Percentiles rank a stretch among this genome's conserved stretches.
Conservation (phyloP, 176 grass and related monocot species). For the Carex kokanica region DNA sequence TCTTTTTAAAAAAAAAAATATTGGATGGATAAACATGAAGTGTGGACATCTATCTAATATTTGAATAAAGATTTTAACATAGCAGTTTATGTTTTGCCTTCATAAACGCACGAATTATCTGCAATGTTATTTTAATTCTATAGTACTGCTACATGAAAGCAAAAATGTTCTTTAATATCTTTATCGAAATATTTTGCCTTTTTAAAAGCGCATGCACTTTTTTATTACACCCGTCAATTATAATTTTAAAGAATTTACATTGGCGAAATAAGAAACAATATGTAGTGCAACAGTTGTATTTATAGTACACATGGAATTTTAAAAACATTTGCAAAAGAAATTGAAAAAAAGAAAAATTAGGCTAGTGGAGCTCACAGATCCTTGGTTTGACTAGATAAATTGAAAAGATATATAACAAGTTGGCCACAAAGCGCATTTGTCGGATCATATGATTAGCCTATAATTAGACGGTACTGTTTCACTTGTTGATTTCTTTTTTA, state of each 20-base stretch:
- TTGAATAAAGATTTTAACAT: too few relatives aligned
- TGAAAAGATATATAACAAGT: not conserved
- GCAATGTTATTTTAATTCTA: too few relatives aligned
- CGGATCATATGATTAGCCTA: constrained; percentile 17
- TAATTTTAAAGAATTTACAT: too few relatives aligned
- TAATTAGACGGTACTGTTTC: not conserved
- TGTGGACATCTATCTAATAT: too few relatives aligned
- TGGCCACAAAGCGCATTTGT: constrained; percentile 8
- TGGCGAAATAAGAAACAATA: too few relatives aligned
- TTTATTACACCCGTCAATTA: not conserved
- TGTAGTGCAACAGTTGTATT: not conserved
- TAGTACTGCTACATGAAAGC: too few relatives aligned
- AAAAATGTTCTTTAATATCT: too few relatives aligned
- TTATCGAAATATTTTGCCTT: too few relatives aligned
- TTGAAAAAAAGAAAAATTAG: not conserved
- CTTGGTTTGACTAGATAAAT: constrained; percentile 10
- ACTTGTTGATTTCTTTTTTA: not conserved
- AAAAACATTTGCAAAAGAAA: not conserved
- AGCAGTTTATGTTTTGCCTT: too few relatives aligned
- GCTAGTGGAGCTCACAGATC: not conserved
- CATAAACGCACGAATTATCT: too few relatives aligned
- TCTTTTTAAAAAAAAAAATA: too few relatives aligned
- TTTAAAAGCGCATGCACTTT: not conserved
- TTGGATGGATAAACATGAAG: too few relatives aligned
- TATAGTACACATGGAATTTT: not conserved